A percentile compares a stretch with the other conserved stretches of the same genome.
phyloP scores from a whole-genome alignment of 2,329 filamentous ascomycete species.

The Neonectria coccinea region DNA sequence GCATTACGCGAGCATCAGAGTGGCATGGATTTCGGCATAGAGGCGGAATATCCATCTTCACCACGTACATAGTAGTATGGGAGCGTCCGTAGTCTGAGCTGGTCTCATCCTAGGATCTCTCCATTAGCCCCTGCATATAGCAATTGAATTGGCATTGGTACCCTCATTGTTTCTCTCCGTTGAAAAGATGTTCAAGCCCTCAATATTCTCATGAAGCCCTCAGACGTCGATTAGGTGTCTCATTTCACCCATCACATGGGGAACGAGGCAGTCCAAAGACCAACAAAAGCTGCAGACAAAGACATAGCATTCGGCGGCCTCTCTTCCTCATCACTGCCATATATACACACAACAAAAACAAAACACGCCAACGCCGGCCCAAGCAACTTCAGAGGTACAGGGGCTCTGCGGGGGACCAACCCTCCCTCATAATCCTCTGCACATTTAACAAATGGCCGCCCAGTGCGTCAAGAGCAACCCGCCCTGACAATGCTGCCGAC shows the following conservation, averaged over 20 bases:
- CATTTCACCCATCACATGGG: not conserved
- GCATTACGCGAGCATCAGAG: not conserved
- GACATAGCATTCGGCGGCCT: not conserved
- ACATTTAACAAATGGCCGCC: slow-evolving; percentile 11
- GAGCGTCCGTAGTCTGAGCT: not conserved
- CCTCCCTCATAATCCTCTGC: not conserved
- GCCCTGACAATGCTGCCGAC: slow-evolving; percentile 20
- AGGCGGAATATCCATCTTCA: not conserved
- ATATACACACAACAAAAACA: slow-evolving; percentile 19
- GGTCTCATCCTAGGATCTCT: not conserved
- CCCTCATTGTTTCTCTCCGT: not conserved
- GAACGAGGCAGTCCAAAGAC: not conserved
- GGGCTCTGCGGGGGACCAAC: slow-evolving; percentile 5
- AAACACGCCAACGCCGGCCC: slow-evolving; percentile 16
- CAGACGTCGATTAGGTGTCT: not conserved
- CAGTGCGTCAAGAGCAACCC: slow-evolving; percentile 9
- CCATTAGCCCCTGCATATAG: not conserved
- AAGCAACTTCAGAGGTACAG: slow-evolving; percentile 1
- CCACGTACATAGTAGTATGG: not conserved
- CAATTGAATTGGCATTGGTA: not conserved
- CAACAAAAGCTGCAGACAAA: not conserved
- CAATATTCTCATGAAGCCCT: not conserved
- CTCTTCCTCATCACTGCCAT: slow-evolving; percentile 3
- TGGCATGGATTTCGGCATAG: not conserved
- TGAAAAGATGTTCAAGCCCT: not conserved